Percentiles rank a stretch among this genome's conserved stretches.
These are phyloP conservation scores for Jamesozyma lodderae DNA, from an alignment of 805 yeast species.

Conservation along the genomic window DNA sequence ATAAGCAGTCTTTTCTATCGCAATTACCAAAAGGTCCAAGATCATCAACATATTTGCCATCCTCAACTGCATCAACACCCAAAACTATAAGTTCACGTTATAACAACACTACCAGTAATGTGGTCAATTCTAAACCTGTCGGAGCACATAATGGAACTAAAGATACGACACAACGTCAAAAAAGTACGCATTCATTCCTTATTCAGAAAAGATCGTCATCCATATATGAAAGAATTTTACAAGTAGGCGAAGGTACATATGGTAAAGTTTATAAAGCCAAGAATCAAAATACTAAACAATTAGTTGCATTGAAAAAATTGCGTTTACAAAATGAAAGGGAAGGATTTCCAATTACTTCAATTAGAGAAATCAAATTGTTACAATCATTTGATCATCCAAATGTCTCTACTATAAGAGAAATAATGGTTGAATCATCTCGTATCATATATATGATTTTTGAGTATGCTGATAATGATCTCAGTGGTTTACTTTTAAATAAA, in stretches of 20 bases:
- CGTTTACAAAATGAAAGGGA: conserved; percentile 83
- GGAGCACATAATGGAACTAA: background rate
- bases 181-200: background rate
- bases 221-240: conserved; percentile 60
- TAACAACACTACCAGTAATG: background rate
- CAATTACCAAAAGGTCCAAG: conserved; percentile 24
- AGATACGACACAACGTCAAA: background rate
- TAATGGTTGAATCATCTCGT: conserved; percentile 63
- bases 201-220: conserved; percentile 16
- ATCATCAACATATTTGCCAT: conserved; percentile 3
- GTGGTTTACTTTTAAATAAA: conserved; percentile 78
- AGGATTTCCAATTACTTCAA: conserved; percentile 93
- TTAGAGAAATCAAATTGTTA: conserved; percentile 78
- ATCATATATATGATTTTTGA: conserved; percentile 85
- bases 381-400: conserved; percentile 73
- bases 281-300: conserved; percentile 55
- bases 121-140: background rate
- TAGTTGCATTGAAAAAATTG: conserved; percentile 80
- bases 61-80: background rate
- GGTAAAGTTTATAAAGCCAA: conserved; percentile 55
- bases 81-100: conserved; percentile 3
- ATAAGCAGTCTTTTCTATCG: conserved; percentile 1
- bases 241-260: conserved; percentile 98
- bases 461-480: conserved; percentile 86
- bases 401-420: conserved; percentile 73